Percentiles rank a stretch among this genome's conserved stretches.
phyloP scores from a whole-genome alignment of 2,329 filamentous ascomycete genomes.

The Sporothrix variecibatus region DNA sequence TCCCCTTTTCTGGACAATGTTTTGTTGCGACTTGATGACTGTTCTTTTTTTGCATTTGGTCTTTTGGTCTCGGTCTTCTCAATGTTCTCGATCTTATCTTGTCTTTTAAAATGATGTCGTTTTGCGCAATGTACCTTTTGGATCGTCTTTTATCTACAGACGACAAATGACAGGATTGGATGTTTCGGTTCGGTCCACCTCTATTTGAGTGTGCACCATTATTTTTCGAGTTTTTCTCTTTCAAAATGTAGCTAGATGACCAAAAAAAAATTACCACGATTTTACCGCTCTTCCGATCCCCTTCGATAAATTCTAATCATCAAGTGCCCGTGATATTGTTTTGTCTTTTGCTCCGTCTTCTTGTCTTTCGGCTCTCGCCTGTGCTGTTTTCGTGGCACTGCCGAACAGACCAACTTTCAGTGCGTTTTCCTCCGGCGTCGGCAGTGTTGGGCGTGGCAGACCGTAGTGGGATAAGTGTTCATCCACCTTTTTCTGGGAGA shows the following conservation, averaged over 20 bases:
- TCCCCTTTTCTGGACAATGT: not conserved
- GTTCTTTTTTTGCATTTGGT: not conserved
- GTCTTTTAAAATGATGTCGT: not conserved
- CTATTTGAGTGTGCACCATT: not conserved
- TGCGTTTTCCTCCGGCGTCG: conserved; percentile 6
- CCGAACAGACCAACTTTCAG: not conserved
- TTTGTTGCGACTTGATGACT: not conserved
- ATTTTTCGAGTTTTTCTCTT: not conserved
- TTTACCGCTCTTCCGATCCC: not conserved
- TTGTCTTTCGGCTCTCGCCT: not conserved
- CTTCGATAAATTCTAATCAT: not conserved
- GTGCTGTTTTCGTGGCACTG: conserved; percentile 16
- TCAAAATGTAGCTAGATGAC: conserved; percentile 14
- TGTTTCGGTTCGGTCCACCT: not conserved
- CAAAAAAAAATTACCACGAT: not conserved
- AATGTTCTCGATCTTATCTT: not conserved
- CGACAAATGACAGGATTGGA: not conserved
- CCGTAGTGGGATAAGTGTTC: not conserved
- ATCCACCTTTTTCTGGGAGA: not conserved
- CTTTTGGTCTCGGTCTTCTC: conserved; percentile 13
- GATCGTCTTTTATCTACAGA: not conserved
- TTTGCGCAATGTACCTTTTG: not conserved
- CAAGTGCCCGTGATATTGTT: not conserved
- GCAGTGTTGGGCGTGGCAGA: not conserved
- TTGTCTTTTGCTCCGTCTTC: not conserved